These are phyloP conservation scores for Lasiodiplodia citricola DNA, from an alignment of 2,329 filamentous ascomycete genomes.

Conservation along the genomic window DNA sequence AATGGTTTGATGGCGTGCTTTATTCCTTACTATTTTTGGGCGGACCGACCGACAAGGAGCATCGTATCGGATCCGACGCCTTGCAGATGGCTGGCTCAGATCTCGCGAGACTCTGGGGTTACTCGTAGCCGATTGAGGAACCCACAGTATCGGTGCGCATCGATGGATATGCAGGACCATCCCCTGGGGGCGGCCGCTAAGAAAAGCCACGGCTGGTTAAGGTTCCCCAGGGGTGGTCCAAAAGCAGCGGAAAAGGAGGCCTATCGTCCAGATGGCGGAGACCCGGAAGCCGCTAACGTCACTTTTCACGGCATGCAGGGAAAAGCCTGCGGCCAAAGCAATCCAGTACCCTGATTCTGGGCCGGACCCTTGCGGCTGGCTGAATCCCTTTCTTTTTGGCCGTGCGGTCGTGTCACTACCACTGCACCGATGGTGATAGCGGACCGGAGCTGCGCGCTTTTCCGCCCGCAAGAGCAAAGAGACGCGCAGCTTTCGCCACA, in stretches of 20 bases:
- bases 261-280: constrained; percentile 15
- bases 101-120: constrained; percentile 11
- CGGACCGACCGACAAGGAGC: background rate
- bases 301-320: background rate
- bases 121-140: constrained; percentile 1
- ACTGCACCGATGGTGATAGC: background rate
- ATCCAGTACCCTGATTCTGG: constrained; percentile 20
- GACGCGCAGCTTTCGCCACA: background rate
- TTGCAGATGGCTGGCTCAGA: background rate
- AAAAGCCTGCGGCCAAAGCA: background rate
- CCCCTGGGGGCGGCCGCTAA: constrained; percentile 18
- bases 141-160: background rate
- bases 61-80: constrained; percentile 9
- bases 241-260: background rate
- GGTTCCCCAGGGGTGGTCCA: constrained; percentile 1
- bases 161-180: background rate
- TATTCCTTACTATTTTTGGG: constrained; percentile 10
- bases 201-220: constrained; percentile 6
- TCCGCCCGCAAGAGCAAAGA: constrained; percentile 7
- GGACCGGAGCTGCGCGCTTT: background rate
- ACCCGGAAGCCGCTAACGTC: constrained; percentile 17
- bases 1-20: constrained; percentile 2
- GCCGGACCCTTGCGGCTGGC: constrained; percentile 23
- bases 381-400: background rate
- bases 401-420: background rate